Evolutionary conservation across 2,329 filamentous ascomycete genomes (phyloP).

Genomic region (Sarocladium strictum): DNA sequence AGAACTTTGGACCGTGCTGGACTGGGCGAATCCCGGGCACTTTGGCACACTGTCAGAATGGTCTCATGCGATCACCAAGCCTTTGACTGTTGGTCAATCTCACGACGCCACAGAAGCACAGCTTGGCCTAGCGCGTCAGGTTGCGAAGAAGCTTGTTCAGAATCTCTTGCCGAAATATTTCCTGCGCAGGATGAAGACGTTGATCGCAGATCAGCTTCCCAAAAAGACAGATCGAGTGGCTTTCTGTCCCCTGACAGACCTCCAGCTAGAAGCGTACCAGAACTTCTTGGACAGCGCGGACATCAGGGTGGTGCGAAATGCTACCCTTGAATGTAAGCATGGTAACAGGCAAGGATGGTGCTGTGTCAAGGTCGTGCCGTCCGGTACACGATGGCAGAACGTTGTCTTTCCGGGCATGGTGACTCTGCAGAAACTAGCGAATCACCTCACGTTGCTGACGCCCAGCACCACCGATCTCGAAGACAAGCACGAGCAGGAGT

Average conservation of each 20-base stretch:
- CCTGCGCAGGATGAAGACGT: conserved; percentile 81
- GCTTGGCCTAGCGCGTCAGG: conserved; percentile 72
- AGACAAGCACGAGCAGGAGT: conserved; percentile 73
- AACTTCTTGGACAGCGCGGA: conserved; percentile 67
- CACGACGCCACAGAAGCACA: conserved; percentile 84
- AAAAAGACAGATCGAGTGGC: conserved; percentile 93
- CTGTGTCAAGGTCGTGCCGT: conserved; percentile 56
- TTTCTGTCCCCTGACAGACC: conserved; percentile 83
- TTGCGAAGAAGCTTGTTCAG: conserved; percentile 76
- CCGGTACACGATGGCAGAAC: conserved; percentile 60
- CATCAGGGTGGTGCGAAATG: conserved; percentile 61
- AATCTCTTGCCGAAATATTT: conserved; percentile 89
- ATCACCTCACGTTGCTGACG: conserved; percentile 85
- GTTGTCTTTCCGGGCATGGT: conserved; percentile 82
- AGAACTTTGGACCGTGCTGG: conserved; percentile 90
- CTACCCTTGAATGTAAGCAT: conserved; percentile 63
- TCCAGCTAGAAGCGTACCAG: conserved; percentile 77
- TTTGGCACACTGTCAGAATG: conserved; percentile 64
- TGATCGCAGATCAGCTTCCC: conserved; percentile 87
- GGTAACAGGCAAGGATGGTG: conserved; percentile 71
- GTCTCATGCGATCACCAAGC: conserved; percentile 70
- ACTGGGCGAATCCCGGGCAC: conserved; percentile 88
- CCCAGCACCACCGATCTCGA: conserved; percentile 56
- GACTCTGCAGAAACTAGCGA: conserved; percentile 79
- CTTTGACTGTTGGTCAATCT: conserved; percentile 81